Conservation (phyloP, 2,329 filamentous ascomycete genomes). For the Aspergillus arachidicola region DNA sequence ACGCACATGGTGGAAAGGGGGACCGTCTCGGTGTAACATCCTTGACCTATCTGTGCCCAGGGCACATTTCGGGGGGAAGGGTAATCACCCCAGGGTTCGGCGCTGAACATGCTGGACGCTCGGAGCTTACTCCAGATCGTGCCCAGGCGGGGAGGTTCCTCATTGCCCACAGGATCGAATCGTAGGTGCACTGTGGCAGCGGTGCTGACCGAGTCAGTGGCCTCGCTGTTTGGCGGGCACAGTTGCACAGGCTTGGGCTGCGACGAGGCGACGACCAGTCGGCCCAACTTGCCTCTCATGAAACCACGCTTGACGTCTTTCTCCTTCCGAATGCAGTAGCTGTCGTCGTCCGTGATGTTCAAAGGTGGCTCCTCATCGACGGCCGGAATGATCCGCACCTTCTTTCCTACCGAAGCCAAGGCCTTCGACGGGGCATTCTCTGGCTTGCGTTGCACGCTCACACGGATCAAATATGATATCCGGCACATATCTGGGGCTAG, state of each 20-base stretch:
- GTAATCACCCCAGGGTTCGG: slow-evolving; percentile 52
- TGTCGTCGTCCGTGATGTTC: slow-evolving; percentile 48
- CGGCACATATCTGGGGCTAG: slow-evolving; percentile 64
- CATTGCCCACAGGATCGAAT: slow-evolving; percentile 60
- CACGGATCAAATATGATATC: slow-evolving; percentile 60
- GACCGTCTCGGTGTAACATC: slow-evolving; percentile 56
- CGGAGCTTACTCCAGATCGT: slow-evolving; percentile 58
- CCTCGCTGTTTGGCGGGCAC: slow-evolving; percentile 41
- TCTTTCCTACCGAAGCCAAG: slow-evolving; percentile 55
- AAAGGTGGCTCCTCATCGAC: slow-evolving; percentile 64
- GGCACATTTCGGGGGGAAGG: slow-evolving; percentile 49
- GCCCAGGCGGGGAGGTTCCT: slow-evolving; percentile 56
- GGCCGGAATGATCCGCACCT: slow-evolving; percentile 62
- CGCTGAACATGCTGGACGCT: slow-evolving; percentile 60
- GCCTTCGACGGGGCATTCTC: slow-evolving; percentile 32
- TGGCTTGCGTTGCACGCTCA: slow-evolving; percentile 38
- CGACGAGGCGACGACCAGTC: slow-evolving; percentile 57
- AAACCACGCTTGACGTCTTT: slow-evolving; percentile 65
- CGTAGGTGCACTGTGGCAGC: slow-evolving; percentile 60
- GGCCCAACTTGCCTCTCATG: slow-evolving; percentile 59
- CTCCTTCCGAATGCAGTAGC: slow-evolving; percentile 59
- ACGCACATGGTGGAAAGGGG: slow-evolving; percentile 59
- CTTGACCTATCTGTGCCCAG: slow-evolving; percentile 47
- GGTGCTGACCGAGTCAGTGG: slow-evolving; percentile 51
- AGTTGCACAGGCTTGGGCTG: slow-evolving; percentile 62